Percentiles rank a stretch among this genome's conserved stretches.
phyloP scores from a whole-genome alignment of 140 eudicot species.

The Cichorium intybus region DNA sequence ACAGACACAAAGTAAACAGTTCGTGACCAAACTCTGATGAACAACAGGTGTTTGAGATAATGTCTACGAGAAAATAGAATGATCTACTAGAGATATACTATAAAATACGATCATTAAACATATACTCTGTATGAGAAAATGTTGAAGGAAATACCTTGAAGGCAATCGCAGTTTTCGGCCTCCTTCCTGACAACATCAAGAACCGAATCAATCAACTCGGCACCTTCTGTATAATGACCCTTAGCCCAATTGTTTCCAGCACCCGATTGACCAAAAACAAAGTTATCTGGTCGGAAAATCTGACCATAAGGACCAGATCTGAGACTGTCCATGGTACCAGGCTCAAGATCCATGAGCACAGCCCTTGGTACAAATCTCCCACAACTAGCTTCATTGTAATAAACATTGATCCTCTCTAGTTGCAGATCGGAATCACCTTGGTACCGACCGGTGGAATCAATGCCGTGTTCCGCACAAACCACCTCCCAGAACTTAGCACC shows the following conservation, averaged over 20 bases:
- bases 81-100: not conserved
- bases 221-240: conserved; percentile 40
- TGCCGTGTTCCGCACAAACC: conserved; percentile 9
- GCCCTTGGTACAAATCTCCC: conserved; percentile 40
- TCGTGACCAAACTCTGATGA: not conserved
- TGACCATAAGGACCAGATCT: conserved; percentile 48
- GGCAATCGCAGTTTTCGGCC: conserved; percentile 43
- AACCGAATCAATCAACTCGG: conserved; percentile 16
- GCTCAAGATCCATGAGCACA: conserved; percentile 49
- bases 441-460: conserved; percentile 42
- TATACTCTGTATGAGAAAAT: not conserved
- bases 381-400: conserved; percentile 39
- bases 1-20: not conserved
- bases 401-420: conserved; percentile 41
- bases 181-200: conserved; percentile 45
- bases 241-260: conserved; percentile 24
- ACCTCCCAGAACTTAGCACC: conserved; percentile 24
- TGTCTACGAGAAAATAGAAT: not conserved
- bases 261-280: conserved; percentile 42
- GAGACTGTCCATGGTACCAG: conserved; percentile 46
- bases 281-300: conserved; percentile 44
- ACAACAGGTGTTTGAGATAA: not conserved
- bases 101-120: not conserved
- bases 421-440: conserved; percentile 41
- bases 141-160: conserved; percentile 26